Evolutionary conservation across 2,329 filamentous ascomycete species (phyloP).

Genomic region (Orbilia quercus): DNA sequence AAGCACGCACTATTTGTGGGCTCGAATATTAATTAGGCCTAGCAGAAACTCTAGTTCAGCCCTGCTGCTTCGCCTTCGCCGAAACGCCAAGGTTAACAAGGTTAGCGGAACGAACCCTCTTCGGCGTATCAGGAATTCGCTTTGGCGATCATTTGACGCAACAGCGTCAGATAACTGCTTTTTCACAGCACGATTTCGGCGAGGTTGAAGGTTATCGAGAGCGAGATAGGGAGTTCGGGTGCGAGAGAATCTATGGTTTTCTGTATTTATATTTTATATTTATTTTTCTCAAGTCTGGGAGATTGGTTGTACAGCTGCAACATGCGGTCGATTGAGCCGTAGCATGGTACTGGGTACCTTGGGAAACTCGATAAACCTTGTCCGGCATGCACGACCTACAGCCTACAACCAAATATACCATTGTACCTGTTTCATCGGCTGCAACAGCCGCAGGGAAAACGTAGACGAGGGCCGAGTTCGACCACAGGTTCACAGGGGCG

Average conservation of each 20-base stretch:
- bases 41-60: slow-evolving; percentile 55
- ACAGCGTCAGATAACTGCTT: slow-evolving; percentile 26
- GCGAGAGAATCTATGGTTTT: slow-evolving; percentile 18
- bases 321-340: not conserved
- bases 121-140: slow-evolving; percentile 45
- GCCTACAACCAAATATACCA: slow-evolving; percentile 29
- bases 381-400: slow-evolving; percentile 13
- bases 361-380: slow-evolving; percentile 2
- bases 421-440: slow-evolving; percentile 44
- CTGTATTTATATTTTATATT: no score
- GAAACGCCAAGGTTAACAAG: slow-evolving; percentile 57
- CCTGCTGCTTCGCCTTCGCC: slow-evolving; percentile 57
- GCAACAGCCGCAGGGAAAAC: slow-evolving; percentile 48
- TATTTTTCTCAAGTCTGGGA: no score
- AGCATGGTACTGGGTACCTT: slow-evolving; percentile 6
- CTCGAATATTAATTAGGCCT: slow-evolving; percentile 38
- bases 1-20: slow-evolving; percentile 49
- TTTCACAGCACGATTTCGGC: slow-evolving; percentile 18
- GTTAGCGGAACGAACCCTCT: slow-evolving; percentile 46
- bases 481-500: slow-evolving; percentile 22
- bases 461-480: slow-evolving; percentile 32
- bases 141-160: slow-evolving; percentile 56
- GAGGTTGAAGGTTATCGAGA: slow-evolving; percentile 18
- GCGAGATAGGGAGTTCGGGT: slow-evolving; percentile 22
- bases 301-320: not conserved